Base-by-base conservation (phyloP, 495 filamentous ascomycete species). In the Daldinia bambusicola region DNA sequence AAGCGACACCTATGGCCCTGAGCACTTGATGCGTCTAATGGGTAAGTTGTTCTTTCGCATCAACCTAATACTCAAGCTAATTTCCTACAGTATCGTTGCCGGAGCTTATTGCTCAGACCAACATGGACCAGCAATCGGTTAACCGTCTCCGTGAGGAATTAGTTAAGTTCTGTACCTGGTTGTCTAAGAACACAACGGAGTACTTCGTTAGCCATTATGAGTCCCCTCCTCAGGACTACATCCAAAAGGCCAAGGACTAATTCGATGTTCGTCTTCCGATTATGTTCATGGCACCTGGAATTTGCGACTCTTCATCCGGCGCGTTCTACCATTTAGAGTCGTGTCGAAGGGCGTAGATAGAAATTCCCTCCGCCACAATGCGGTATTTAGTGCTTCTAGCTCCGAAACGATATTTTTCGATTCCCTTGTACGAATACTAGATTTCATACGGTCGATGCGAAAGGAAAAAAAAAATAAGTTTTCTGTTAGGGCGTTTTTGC, bases 41-140 rank as follows among this genome's bases (percentile, higher is more conserved):
- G 93, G 95, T 97, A 91, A 61, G 85, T 82, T 61, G 18, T 52
- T 41, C 12, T 14, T 56, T 31, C 22, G 12, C 63, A 18, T 37
- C 38, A 14, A 0, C 12, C 2, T 20, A 51, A 13, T 10, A 30
- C 12, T 20, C 55, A 4, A 50, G 60, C 77, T 80, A 71, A 76
- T 68, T 43, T 13, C 55, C 4, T 41, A 6, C 63, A 98, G 95
- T 97, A 10, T 89, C 90, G 7, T 88, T 99, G 70, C 95, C 96
- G 0, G 95, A 99, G 78, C 88, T 98, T 31, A 88, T 99, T 69
- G 94, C 93, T 16, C 94, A 98, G 77, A 99, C 95, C 34, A 97
- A 97, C 79, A 97, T 99, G 95, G 95, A 98, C 75, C 82, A 88
- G 30, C 93, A 94, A 78, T 92, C 92, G 8, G 92, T 95, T 55